Evolutionary conservation across 805 yeast genomes (phyloP).

Genomic region (Candida koratica): DNA sequence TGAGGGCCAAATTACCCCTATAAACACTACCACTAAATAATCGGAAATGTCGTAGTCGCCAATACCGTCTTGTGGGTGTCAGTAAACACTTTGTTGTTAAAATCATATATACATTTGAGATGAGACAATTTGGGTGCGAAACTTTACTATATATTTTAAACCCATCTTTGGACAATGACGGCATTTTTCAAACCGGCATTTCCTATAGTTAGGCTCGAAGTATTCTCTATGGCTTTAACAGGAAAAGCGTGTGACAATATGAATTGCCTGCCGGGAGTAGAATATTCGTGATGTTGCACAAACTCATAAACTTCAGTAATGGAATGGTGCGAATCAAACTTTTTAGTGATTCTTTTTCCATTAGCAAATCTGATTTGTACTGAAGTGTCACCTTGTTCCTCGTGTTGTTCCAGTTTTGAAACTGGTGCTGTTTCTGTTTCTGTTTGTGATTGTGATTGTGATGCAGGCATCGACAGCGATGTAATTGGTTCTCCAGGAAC

Average conservation of each 20-base stretch:
- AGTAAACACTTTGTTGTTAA: no score
- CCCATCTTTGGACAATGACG: constrained; percentile 90
- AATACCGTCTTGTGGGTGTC: not conserved
- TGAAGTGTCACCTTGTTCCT: constrained; percentile 56
- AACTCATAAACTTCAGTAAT: constrained; percentile 65
- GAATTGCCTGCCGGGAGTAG: constrained; percentile 52
- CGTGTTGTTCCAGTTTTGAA: constrained; percentile 7
- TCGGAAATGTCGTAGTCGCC: not conserved
- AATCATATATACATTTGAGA: constrained; percentile 3
- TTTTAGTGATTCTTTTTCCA: constrained; percentile 65
- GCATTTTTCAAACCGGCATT: constrained; percentile 78
- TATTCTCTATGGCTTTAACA: constrained; percentile 62
- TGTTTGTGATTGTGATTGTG: constrained; percentile 18
- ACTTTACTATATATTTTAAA: constrained; percentile 15
- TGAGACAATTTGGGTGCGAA: constrained; percentile 1
- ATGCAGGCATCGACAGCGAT: constrained; percentile 2
- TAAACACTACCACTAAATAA: not conserved
- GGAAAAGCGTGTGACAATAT: constrained; percentile 80
- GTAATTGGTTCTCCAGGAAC: constrained; percentile 62
- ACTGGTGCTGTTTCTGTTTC: constrained; percentile 17
- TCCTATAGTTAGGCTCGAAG: constrained; percentile 48
- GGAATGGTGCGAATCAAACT: constrained; percentile 61
- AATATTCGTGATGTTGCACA: constrained; percentile 46
- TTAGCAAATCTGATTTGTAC: constrained; percentile 82
- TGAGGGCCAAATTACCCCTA: not conserved